These are phyloP conservation scores for Malus orientalis DNA, from an alignment of 306 rosid genomes.

Conservation along the genomic window DNA sequence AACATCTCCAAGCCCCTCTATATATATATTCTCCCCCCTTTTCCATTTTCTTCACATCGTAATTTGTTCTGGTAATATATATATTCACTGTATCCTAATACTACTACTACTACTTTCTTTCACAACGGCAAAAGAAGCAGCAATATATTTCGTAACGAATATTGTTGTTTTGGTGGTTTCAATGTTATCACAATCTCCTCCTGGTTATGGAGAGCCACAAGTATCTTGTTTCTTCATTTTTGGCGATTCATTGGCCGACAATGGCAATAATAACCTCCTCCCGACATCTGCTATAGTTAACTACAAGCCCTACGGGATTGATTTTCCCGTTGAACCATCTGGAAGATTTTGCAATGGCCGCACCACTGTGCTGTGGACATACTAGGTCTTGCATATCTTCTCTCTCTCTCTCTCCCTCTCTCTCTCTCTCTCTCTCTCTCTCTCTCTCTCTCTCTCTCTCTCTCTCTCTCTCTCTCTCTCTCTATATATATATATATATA, in stretches of 20 bases:
- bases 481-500: no score
- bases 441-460: no score
- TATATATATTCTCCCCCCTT: not conserved
- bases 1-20: not conserved
- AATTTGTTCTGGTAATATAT: not conserved
- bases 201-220: not conserved
- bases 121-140: not conserved
- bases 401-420: not conserved
- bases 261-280: not conserved
- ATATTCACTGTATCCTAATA: not conserved
- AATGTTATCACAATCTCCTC: not conserved
- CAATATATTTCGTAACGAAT: not conserved
- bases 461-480: no score
- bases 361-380: slow-evolving; percentile 16
- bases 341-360: slow-evolving; percentile 54
- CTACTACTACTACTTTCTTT: not conserved
- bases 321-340: slow-evolving; percentile 25
- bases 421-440: not conserved
- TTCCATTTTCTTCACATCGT: not conserved
- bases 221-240: not conserved
- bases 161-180: not conserved
- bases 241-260: not conserved
- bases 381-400: not conserved
- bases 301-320: slow-evolving; percentile 54
- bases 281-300: slow-evolving; percentile 11